These are phyloP conservation scores for Kwoniella heveanensis DNA, from an alignment of 768 basidiomycete species.

Conservation along the genomic window DNA sequence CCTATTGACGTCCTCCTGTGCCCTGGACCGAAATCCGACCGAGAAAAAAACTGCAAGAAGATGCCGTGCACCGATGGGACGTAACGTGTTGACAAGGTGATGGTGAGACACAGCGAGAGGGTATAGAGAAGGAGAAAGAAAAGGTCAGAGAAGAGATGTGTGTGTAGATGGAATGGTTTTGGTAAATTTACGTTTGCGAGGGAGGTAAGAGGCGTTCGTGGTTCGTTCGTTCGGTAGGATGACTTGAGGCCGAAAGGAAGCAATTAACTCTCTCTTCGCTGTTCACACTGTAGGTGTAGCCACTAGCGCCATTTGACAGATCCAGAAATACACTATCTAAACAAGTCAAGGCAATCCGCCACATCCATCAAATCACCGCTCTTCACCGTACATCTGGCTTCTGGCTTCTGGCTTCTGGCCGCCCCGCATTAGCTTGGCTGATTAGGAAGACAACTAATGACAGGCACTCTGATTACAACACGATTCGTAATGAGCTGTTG, in stretches of 20 bases:
- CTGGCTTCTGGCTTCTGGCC: background rate
- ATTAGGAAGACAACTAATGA: background rate
- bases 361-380: conserved; percentile 9
- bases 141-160: background rate
- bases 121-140: background rate
- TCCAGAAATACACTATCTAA: conserved; percentile 1
- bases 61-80: background rate
- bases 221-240: background rate
- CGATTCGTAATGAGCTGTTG: background rate
- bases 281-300: no score
- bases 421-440: background rate
- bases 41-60: background rate
- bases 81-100: background rate
- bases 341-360: no score
- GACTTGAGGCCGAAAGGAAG: background rate
- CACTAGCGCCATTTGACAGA: background rate
- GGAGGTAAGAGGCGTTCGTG: background rate
- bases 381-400: background rate
- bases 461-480: background rate
- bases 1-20: no score
- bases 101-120: background rate
- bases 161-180: background rate
- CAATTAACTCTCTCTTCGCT: no score
- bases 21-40: background rate
- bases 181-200: background rate